Evolutionary conservation across 2,329 filamentous ascomycete species (phyloP).

Genomic region (Dothistroma pini): DNA sequence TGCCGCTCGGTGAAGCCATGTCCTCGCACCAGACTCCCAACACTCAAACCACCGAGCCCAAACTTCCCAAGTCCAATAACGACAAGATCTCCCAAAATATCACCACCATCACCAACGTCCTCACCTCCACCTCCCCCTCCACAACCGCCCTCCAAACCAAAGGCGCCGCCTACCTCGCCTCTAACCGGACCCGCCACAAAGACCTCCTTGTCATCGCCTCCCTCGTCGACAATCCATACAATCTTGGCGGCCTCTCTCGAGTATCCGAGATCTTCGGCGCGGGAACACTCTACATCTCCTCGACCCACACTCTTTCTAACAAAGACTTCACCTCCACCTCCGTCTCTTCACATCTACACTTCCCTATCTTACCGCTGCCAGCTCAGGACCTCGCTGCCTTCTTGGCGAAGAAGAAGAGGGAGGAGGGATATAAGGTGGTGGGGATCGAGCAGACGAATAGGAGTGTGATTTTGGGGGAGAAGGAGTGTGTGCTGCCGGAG

Average conservation of each 20-base stretch:
- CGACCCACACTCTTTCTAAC: conserved; percentile 39
- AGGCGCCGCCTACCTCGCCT: conserved; percentile 42
- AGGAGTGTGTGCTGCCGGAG: conserved; percentile 32
- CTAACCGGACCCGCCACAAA: conserved; percentile 28
- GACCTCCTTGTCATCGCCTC: conserved; percentile 49
- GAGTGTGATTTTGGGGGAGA: conserved; percentile 43
- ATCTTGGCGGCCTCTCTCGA: conserved; percentile 50
- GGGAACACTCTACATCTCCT: conserved; percentile 43
- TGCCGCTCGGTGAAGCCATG: conserved; percentile 32
- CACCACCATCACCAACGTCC: conserved; percentile 16
- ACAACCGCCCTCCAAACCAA: conserved; percentile 49
- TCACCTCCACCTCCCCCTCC: conserved; percentile 12
- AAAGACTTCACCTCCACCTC: conserved; percentile 50
- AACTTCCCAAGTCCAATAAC: conserved; percentile 2
- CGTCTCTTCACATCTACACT: conserved; percentile 49
- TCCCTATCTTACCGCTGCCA: conserved; percentile 41
- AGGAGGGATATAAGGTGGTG: conserved; percentile 49
- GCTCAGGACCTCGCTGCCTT: conserved; percentile 33
- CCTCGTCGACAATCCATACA: conserved; percentile 49
- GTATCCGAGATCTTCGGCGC: conserved; percentile 52
- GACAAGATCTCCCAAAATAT: conserved; percentile 19
- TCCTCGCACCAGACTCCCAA: not conserved
- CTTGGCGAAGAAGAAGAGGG: conserved; percentile 42
- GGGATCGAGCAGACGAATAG: conserved; percentile 54
- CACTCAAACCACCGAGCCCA: not conserved